Percentiles rank a stretch among this genome's conserved stretches.
These are phyloP conservation scores for Plasmodium knowlesi DNA, from an alignment of 169 alveolate genomes.

Conservation along the genomic window DNA sequence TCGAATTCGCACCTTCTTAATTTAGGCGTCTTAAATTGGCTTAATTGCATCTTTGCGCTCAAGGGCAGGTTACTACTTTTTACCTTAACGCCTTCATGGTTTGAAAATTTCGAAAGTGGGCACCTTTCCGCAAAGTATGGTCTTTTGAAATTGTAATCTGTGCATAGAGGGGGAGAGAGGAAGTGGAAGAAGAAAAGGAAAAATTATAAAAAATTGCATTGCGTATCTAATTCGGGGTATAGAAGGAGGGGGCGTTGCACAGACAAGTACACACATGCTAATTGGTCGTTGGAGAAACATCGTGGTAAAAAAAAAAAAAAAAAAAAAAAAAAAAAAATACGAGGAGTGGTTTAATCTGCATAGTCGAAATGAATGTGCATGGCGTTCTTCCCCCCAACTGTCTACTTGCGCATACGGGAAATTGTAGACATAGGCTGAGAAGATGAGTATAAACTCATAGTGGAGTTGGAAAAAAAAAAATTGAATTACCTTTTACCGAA, in stretches of 20 bases:
- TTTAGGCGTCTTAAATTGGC: slow-evolving; percentile 2
- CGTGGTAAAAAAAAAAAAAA: not conserved
- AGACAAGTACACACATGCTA: not conserved
- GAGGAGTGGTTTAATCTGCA: not conserved
- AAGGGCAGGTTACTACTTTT: not conserved
- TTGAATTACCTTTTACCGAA: slow-evolving; percentile 29
- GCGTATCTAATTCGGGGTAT: not conserved
- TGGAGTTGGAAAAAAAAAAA: not conserved
- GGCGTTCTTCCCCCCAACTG: not conserved
- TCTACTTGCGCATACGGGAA: not conserved
- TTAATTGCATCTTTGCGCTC: slow-evolving; percentile 1
- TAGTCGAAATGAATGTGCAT: not conserved
- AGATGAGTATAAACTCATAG: not conserved
- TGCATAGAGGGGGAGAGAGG: not conserved
- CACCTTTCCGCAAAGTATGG: slow-evolving; percentile 13
- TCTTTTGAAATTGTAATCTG: slow-evolving; percentile 49
- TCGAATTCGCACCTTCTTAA: not conserved
- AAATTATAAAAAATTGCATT: not conserved
- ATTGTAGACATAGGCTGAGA: not conserved
- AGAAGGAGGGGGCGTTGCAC: not conserved
- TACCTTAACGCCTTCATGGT: slow-evolving; percentile 8
- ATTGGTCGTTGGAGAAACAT: not conserved
- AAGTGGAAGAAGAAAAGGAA: not conserved
- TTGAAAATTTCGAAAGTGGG: not conserved
- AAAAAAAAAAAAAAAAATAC: not conserved